Base-by-base conservation (phyloP, 345 rosid species). In the Stellera chamaejasme region DNA sequence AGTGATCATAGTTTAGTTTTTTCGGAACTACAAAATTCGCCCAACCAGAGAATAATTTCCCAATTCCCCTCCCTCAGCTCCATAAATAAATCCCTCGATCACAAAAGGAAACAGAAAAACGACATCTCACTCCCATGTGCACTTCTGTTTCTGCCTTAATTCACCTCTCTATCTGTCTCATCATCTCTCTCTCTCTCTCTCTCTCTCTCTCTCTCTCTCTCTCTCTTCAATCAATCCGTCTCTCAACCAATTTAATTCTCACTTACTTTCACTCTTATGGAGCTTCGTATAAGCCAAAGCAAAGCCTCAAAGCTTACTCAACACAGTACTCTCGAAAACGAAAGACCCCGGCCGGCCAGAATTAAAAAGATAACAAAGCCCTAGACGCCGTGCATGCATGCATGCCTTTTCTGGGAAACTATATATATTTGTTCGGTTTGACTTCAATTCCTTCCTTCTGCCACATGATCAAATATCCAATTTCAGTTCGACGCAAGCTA, bases 391-490 rank as follows among this genome's bases (percentile, higher is more conserved):
- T n/a, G n/a, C n/a, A n/a, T n/a, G n/a, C n/a, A n/a, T n/a, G n/a
- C n/a, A 55, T 11, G 13, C 32, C 13, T 59, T 59, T 36, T 6
- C 23, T 48, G 47, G 39, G 19, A 59, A 59, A 10, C 23, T 19
- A 19, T 19, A 19, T 19, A n/a, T 2, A 10, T 48, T 59, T 46
- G 45, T 58, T 58, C 32, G n/a, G 28, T 59, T 32, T 48, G 28
- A 15, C 36, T 59, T 59, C 11, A 48, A 25, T 45, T 57, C 41
- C 50, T 44, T 45, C 26, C 50, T 56, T 45, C 26, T 45, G 54
- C 26, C 50, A 62, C 16, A 75, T 68, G 66, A 14, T 32, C 50
- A 32, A 32, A 32, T 50, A 59, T 66, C 62, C 26, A 46, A 47
- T 10, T 48, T 43, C 68, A 54, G 14, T 63, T 63, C 58, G 32